Percentiles rank a stretch among this genome's conserved stretches.
Conservation (phyloP, 1,284 basidiomycete genomes). For the Malassezia arunalokei region DNA sequence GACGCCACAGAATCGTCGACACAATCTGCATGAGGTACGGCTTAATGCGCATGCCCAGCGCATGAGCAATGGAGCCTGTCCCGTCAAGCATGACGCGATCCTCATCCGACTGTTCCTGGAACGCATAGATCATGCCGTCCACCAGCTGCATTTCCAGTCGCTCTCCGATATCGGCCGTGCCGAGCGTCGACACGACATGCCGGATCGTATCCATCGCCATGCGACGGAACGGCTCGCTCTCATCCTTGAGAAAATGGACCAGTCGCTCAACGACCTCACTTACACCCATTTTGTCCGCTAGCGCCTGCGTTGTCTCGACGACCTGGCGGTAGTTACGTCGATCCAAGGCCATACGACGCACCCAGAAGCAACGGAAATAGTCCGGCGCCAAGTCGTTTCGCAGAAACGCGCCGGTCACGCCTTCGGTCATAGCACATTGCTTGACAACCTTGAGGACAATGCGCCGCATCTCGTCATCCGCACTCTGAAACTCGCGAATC, state of each 20-base stretch:
- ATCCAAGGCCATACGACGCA: constrained; percentile 88
- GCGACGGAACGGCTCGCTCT: constrained; percentile 81
- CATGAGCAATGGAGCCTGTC: constrained; percentile 91
- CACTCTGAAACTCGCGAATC: constrained; percentile 97
- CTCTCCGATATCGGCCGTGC: constrained; percentile 93
- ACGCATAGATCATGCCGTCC: constrained; percentile 96
- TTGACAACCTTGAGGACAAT: constrained; percentile 98
- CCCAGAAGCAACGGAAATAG: constrained; percentile 98
- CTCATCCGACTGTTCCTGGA: constrained; percentile 98
- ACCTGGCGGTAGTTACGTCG: constrained; percentile 91
- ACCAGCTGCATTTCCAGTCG: constrained; percentile 83
- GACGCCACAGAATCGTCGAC: constrained; percentile 96
- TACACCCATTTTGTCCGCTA: constrained; percentile 91
- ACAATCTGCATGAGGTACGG: constrained; percentile 97
- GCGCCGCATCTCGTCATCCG: constrained; percentile 99
- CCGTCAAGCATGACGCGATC: constrained; percentile 99
- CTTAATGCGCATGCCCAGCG: constrained; percentile 92
- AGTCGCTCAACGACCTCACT: constrained; percentile 87
- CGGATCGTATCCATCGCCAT: constrained; percentile 99
- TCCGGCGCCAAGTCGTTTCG: constrained; percentile 97
- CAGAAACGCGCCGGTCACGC: constrained; percentile 42
- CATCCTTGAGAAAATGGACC: constrained; percentile 81
- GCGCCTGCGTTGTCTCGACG: constrained; percentile 94
- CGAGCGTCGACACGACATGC: constrained; percentile 80
- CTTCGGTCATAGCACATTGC: constrained; percentile 90